Evolutionary conservation across 352 stramenopile genomes (phyloP), one percentile per base, ranked within the genome.

Genomic region (Achlya hypogyna): DNA sequence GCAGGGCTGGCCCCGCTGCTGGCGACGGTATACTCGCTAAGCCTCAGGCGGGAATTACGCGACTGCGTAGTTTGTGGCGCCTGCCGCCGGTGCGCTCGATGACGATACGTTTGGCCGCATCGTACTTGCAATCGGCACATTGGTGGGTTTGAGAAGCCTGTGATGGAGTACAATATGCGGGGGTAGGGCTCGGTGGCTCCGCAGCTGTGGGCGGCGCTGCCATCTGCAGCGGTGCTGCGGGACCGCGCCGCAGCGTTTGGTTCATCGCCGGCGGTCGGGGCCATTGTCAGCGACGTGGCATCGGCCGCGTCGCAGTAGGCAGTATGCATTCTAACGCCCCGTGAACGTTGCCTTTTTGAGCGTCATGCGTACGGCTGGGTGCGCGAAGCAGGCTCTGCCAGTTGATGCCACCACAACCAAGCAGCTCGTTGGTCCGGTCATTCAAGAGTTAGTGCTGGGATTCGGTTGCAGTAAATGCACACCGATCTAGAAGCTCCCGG

Each of bases 31-130:
- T 42, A 31, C 14, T 79, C 32, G 75, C 76, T 28, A 66, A 86
- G 0, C n/a, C n/a, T 69, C 78, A 1, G 69, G 88, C 34, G 73
- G 79, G 40, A 85, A 81, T 1, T 58, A 81, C 27, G 72, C 74
- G 1, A 81, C 78, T 62, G 74, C 81, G 22, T 65, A 88, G 25
- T 56, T 90, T 23, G 84, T 84, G 47, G 73, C 78, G 25, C 64
- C 78, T 9, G 74, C 74, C 29, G 71, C 77, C 14, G n/a, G n/a
- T n/a, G n/a, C n/a, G n/a, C 63, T 93, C 78, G 80, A 81, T n/a
- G 83, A 93, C 63, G 83, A 93, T 62, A 78, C 82, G 5, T 77
- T 92, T 53, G 70, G 91, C 53, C 82, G 85, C 53, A 76, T 75
- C 9, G 69, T 93, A 20, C 74, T 89, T 29, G 67, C 83, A 5